phyloP scores from a whole-genome alignment of 495 filamentous ascomycete genomes.

The Terfezia boudieri region DNA sequence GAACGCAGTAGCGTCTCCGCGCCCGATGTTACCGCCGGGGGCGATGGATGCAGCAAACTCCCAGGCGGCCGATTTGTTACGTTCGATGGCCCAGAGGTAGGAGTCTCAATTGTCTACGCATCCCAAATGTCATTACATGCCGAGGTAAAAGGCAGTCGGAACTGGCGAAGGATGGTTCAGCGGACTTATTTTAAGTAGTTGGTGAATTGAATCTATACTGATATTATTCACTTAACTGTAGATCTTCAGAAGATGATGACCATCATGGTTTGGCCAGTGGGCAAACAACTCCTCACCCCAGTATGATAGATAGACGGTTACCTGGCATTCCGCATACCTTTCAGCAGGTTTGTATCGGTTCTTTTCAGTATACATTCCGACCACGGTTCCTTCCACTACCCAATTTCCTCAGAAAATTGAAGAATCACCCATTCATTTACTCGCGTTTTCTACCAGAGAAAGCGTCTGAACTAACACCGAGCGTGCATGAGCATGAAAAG shows the following conservation, averaged over 20 bases:
- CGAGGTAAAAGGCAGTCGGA: not conserved
- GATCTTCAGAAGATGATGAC: conserved; percentile 1
- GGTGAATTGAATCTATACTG: no score
- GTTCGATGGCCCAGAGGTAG: conserved; percentile 19
- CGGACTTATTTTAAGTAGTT: no score
- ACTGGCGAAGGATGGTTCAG: not conserved
- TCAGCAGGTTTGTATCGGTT: conserved; percentile 18
- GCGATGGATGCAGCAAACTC: conserved; percentile 11
- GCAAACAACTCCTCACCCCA: conserved; percentile 18
- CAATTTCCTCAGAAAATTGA: not conserved
- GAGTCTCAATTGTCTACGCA: not conserved
- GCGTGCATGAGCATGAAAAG: conserved; percentile 15
- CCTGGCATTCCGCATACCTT: conserved; percentile 17
- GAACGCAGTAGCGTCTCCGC: conserved; percentile 14
- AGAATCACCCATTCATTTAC: not conserved
- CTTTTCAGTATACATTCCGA: conserved; percentile 2
- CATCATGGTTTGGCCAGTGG: conserved; percentile 15
- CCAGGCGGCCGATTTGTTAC: conserved; percentile 17
- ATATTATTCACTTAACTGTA: no score
- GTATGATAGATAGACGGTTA: conserved; percentile 17
- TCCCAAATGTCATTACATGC: conserved; percentile 1
- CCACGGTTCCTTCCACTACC: conserved; percentile 2
- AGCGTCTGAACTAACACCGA: conserved; percentile 9
- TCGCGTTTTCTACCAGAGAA: conserved; percentile 5
- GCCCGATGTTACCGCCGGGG: conserved; percentile 16